Base-by-base conservation (phyloP, 257 asterid genomes). In the Thymus quinquecostatus region DNA sequence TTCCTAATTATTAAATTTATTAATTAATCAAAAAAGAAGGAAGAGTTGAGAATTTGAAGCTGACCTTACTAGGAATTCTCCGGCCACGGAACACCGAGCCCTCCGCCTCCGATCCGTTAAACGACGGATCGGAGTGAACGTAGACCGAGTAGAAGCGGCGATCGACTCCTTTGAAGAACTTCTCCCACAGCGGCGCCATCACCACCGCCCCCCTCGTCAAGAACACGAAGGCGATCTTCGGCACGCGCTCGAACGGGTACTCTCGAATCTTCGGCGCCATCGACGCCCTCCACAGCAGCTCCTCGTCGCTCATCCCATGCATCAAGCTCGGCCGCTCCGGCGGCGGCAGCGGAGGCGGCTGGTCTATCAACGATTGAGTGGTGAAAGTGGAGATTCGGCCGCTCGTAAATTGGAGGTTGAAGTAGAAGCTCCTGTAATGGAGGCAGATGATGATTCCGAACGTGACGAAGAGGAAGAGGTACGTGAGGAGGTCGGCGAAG, bases 11-110 rank as follows among this genome's bases (percentile, higher is more conserved):
- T 21, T 21, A 21, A 21, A 21, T 21, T 21, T 21, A 21, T 21
- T 21, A 21, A 21, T 21, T 21, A 21, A 21, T 6, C 0, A 64
- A 14, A 64, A 45, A 29, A 47, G 4, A 10, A 53, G 13, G 6
- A 10, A 29, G 0, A 33, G 50, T 0, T 28, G 32, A 36, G 27
- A 12, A 36, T 36, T 2, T 4, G 7, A 12, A 72, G 21, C 91
- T 80, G 14, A 92, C 98, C 97, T 91, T 81, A 73, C 98, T 89
- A 8, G 88, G 90, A 77, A 94, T 86, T 48, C 97, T 79, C 72
- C 92, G 74, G 74, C 89, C 95, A 69, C 70, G 82, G 36, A 91
- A 91, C 50, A 86, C 87, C 1, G 98, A 86, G 13, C 68, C 86
- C 43, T 75, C 79, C 1, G 83, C 82, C 69, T 81, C 88, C 41